phyloP scores from a whole-genome alignment of 2,329 filamentous ascomycete genomes.

The Cryphonectria japonica region DNA sequence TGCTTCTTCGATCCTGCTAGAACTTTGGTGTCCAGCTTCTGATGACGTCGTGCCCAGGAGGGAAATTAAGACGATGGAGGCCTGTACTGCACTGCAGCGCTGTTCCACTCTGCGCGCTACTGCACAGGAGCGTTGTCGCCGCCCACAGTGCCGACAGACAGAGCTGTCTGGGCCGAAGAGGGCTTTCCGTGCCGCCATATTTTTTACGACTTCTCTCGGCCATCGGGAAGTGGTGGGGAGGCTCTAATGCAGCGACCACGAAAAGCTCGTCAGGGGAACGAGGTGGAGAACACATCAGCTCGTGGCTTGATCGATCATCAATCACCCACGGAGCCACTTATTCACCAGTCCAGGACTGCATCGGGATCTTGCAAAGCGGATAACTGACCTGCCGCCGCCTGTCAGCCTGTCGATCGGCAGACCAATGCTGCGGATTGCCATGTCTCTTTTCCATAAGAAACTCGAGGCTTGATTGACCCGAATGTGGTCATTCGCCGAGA shows the following conservation, averaged over 20 bases:
- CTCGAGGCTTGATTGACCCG: not conserved
- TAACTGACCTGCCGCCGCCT: not conserved
- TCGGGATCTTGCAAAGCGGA: not conserved
- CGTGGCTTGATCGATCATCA: constrained; percentile 2
- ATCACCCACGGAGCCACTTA: not conserved
- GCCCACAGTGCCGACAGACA: constrained; percentile 5
- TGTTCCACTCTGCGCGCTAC: not conserved
- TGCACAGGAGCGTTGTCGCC: not conserved
- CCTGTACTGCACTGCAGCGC: not conserved
- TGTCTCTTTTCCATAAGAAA: not conserved
- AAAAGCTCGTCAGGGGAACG: constrained; percentile 4
- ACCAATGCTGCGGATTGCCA: not conserved
- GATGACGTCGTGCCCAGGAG: constrained; percentile 1
- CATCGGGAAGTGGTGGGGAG: not conserved
- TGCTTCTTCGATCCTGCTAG: not conserved
- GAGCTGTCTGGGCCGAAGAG: not conserved
- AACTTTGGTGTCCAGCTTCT: not conserved
- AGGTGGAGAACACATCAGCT: not conserved
- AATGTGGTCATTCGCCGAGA: not conserved
- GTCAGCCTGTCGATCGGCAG: constrained; percentile 1
- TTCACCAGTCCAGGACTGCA: not conserved
- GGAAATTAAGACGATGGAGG: not conserved
- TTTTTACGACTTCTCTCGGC: not conserved
- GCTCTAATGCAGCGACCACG: not conserved
- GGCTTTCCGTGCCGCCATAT: not conserved